Evolutionary conservation across 768 basidiomycete genomes (phyloP), one percentile per base, ranked within the genome.

Genomic region (Sarcodon sp.): DNA sequence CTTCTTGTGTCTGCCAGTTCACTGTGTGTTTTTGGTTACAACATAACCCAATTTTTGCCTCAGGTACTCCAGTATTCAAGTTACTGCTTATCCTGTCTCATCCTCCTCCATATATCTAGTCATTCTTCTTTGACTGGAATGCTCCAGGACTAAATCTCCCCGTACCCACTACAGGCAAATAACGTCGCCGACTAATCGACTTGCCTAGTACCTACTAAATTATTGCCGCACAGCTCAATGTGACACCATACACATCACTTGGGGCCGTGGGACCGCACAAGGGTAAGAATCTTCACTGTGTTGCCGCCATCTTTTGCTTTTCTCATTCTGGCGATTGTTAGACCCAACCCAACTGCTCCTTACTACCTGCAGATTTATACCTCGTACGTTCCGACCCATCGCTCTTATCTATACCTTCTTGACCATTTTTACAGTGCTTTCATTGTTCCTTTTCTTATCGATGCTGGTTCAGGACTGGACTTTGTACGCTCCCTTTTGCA

Each of bases 321-420:
- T 27, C 13, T 12, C n/a, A 16, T 8, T 21, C 12, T 52, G 41
- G 38, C 16, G n/a, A 35, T 51, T 34, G 43, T 48, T 50, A 81
- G 79, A 5, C 77, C 76, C 7, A 71, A 73, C 53, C 75, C 76
- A 3, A 61, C 59, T 6, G 68, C 76, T 4, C 79, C 79, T 12
- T 80, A 79, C 58, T 75, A 61, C 55, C 70, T 81, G 4, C 75
- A 78, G 55, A 66, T 80, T 7, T 80, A 76, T 55, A 75, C 77
- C 11, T 79, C 77, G 79, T 79, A 49, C 58, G 77, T 64, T 18
- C 44, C 34, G 7, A 15, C 37, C 50, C 5, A 36, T 21, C 18
- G 7, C 11, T 15, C 15, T 34, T 32, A 33, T 35, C 47, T 31
- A 35, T 45, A 7, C 9, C n/a, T 2, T 21, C 35, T 8, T 46